phyloP scores from a whole-genome alignment of 345 rosid species.

The Eucalyptus rudis region DNA sequence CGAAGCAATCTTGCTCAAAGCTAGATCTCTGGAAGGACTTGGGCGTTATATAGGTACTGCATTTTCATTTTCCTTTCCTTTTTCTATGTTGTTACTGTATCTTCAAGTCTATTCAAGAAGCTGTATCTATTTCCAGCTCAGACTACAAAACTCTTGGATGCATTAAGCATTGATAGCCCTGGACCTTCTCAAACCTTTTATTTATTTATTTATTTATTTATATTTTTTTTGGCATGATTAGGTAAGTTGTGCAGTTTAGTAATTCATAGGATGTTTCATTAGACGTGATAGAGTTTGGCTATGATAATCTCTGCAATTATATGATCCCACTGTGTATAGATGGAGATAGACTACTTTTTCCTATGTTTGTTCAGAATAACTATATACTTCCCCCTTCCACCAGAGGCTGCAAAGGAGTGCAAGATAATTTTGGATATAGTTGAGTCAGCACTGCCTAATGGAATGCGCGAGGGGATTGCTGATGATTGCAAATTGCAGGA shows the following conservation, averaged over 20 bases:
- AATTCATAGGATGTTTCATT: not conserved
- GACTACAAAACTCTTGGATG: not conserved
- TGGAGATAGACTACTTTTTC: not conserved
- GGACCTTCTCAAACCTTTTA: not conserved
- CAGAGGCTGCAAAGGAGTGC: constrained; percentile 97
- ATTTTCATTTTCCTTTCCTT: not conserved
- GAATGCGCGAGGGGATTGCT: constrained; percentile 41
- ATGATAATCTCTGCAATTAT: not conserved
- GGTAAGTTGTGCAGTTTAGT: not conserved
- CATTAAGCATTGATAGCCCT: not conserved
- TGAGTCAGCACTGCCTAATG: constrained; percentile 67
- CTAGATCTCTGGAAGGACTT: constrained; percentile 70
- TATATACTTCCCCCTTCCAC: constrained; percentile 7
- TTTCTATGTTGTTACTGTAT: not conserved
- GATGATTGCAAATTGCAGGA: constrained; percentile 76
- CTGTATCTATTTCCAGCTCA: not conserved
- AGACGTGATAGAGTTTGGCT: not conserved
- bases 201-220: not conserved
- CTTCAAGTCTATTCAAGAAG: not conserved
- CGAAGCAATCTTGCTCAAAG: constrained; percentile 88
- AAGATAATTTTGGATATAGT: constrained; percentile 50
- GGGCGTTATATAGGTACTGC: constrained; percentile 44
- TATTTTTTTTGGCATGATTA: not conserved
- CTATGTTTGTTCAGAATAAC: not conserved
- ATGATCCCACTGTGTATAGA: not conserved